Evolutionary conservation across 73 alveolate genomes (phyloP).

Genomic region (Urostyla sp.): DNA sequence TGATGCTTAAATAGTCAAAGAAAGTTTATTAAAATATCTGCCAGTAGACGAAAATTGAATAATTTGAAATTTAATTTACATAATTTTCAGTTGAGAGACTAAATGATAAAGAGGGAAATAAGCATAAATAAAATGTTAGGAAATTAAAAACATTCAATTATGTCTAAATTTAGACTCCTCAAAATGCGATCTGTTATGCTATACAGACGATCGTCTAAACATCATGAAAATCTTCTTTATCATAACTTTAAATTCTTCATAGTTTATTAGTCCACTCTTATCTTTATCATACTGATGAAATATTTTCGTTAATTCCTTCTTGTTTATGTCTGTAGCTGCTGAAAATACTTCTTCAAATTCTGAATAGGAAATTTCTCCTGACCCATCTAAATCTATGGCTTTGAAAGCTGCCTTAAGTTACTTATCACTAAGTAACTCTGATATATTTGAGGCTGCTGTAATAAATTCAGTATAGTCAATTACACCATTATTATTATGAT

Average conservation of each 20-base stretch:
- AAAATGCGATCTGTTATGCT: background rate
- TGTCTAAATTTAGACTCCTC: background rate
- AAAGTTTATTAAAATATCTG: too few relatives aligned
- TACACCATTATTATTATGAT: slow-evolving; percentile 37
- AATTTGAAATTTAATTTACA: too few relatives aligned
- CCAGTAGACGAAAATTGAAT: too few relatives aligned
- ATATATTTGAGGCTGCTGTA: slow-evolving; percentile 34
- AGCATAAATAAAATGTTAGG: background rate
- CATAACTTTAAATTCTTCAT: slow-evolving; percentile 13
- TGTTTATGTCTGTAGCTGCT: slow-evolving; percentile 55
- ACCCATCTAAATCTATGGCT: slow-evolving; percentile 82
- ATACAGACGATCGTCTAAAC: background rate
- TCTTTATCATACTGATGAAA: slow-evolving; percentile 25
- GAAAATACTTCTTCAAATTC: slow-evolving; percentile 84
- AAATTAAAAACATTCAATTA: background rate
- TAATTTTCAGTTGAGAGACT: too few relatives aligned
- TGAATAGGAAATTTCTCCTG: slow-evolving; percentile 77
- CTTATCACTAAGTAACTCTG: slow-evolving; percentile 15
- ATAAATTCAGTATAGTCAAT: slow-evolving; percentile 60
- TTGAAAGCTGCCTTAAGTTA: slow-evolving; percentile 67
- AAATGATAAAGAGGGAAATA: background rate
- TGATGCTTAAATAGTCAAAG: too few relatives aligned
- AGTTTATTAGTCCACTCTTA: slow-evolving; percentile 30
- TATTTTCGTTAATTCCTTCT: background rate
- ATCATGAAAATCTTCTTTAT: background rate